Percentiles rank a stretch among this genome's conserved stretches.
phyloP scores from a whole-genome alignment of 2,329 filamentous ascomycete genomes.

The Lasiodiplodia theobromae region DNA sequence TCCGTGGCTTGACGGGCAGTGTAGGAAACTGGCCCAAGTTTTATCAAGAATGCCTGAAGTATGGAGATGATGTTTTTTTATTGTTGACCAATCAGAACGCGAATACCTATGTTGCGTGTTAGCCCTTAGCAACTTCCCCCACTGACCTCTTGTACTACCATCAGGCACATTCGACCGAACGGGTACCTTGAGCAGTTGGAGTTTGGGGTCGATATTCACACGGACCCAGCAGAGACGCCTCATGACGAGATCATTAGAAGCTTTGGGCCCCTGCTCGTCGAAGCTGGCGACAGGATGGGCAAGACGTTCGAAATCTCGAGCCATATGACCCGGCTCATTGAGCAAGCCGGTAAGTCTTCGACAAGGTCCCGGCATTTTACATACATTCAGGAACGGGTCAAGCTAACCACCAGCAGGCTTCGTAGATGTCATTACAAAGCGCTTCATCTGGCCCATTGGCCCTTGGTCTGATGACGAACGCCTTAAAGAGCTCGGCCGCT shows the following conservation, averaged over 20 bases:
- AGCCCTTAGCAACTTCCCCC: neutral
- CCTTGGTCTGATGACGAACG: conserved; percentile 43
- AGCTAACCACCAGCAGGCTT: conserved; percentile 36
- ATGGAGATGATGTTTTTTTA: conserved; percentile 1
- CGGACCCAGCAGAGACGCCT: conserved; percentile 32
- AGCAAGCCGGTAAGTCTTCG: conserved; percentile 10
- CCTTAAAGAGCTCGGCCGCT: conserved; percentile 44
- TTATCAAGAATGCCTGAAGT: conserved; percentile 42
- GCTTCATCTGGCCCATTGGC: conserved; percentile 44
- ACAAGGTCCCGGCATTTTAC: neutral
- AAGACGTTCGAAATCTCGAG: conserved; percentile 42
- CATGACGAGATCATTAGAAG: conserved; percentile 31
- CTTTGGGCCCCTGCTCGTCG: conserved; percentile 27
- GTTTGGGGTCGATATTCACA: conserved; percentile 39
- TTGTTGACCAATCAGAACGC: neutral
- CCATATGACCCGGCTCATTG: conserved; percentile 37
- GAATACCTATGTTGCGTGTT: neutral
- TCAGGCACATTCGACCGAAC: conserved; percentile 44
- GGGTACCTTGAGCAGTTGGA: conserved; percentile 55
- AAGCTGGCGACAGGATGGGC: conserved; percentile 35
- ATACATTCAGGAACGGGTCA: neutral
- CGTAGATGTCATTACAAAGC: conserved; percentile 38
- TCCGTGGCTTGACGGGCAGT: conserved; percentile 50
- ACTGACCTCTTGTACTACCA: conserved; percentile 2
- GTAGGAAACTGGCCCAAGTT: conserved; percentile 51